Percentiles rank a stretch among this genome's conserved stretches.
Evolutionary conservation across 768 basidiomycete species (phyloP).

Genomic region (Piloderma croceum): DNA sequence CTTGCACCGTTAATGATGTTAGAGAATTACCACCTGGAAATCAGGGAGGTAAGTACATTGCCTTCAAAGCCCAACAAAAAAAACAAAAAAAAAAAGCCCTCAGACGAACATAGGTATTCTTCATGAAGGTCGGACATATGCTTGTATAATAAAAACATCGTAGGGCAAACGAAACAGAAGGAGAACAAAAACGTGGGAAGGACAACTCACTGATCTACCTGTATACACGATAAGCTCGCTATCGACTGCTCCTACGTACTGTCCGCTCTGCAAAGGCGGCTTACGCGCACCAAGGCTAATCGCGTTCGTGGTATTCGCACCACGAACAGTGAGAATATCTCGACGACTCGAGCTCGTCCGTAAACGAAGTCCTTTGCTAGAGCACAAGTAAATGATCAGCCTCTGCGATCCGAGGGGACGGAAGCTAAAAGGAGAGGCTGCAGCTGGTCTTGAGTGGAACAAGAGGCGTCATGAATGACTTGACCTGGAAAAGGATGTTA

Average conservation of each 20-base stretch:
- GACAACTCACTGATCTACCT: conserved; percentile 1
- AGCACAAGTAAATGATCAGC: conserved; percentile 12
- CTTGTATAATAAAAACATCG: conserved; percentile 59
- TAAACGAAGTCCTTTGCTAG: too few species aligned
- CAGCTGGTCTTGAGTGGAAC: conserved; percentile 2
- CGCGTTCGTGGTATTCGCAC: conserved; percentile 24
- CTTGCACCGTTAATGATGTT: too few species aligned
- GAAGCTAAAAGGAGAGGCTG: conserved; percentile 7
- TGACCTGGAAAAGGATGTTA: conserved; percentile 3
- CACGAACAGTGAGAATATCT: conserved; percentile 35
- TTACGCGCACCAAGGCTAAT: conserved; percentile 43
- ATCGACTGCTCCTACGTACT: conserved; percentile 2
- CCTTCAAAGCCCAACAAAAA: too few species aligned
- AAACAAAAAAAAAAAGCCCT: too few species aligned
- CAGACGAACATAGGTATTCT: conserved; percentile 50
- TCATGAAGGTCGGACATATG: conserved; percentile 69
- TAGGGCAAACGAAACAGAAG: conserved; percentile 22
- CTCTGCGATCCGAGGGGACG: conserved; percentile 1
- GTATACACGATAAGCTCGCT: neutral
- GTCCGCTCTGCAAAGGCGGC: conserved; percentile 6
- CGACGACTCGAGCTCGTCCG: too few species aligned
- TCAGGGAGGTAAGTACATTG: too few species aligned
- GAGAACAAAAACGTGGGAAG: conserved; percentile 1
- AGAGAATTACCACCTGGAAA: too few species aligned
- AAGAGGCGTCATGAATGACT: conserved; percentile 3